phyloP scores from a whole-genome alignment of 208 protist genomes.

The Phytomonas francai region DNA sequence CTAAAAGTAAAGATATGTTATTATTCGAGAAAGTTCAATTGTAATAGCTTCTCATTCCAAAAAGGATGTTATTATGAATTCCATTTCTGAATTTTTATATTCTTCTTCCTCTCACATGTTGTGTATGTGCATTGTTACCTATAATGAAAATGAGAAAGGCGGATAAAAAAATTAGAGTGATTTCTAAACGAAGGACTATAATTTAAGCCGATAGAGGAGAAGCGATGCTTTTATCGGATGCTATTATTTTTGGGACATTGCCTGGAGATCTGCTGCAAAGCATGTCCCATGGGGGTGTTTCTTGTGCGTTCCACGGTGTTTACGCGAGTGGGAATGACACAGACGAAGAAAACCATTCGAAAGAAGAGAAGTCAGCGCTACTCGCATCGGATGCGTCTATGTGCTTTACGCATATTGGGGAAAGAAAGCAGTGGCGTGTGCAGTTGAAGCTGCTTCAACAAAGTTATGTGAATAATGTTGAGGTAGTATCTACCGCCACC shows the following conservation, averaged over 20 bases:
- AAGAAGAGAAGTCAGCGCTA: background rate
- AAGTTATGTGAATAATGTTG: background rate
- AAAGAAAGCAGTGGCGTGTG: background rate
- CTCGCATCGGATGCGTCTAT: background rate
- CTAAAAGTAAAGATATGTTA: background rate
- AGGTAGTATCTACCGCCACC: background rate
- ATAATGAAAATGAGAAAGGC: background rate
- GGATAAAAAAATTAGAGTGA: background rate
- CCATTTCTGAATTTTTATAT: background rate
- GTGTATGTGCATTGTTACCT: background rate
- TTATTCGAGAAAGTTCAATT: background rate
- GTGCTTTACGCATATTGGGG: background rate
- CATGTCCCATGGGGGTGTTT: background rate
- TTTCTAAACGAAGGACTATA: background rate
- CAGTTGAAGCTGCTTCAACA: background rate
- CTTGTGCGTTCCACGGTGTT: background rate
- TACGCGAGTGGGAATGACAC: background rate
- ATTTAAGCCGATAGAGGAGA: background rate
- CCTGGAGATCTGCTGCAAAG: constrained; percentile 5
- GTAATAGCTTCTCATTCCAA: background rate
- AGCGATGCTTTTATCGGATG: constrained; percentile 2
- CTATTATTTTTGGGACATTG: constrained; percentile 7
- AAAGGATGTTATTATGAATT: background rate
- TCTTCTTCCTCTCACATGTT: background rate
- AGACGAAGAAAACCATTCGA: background rate